Evolutionary conservation across 352 stramenopile species (phyloP).

Genomic region (Pythium volutum): DNA sequence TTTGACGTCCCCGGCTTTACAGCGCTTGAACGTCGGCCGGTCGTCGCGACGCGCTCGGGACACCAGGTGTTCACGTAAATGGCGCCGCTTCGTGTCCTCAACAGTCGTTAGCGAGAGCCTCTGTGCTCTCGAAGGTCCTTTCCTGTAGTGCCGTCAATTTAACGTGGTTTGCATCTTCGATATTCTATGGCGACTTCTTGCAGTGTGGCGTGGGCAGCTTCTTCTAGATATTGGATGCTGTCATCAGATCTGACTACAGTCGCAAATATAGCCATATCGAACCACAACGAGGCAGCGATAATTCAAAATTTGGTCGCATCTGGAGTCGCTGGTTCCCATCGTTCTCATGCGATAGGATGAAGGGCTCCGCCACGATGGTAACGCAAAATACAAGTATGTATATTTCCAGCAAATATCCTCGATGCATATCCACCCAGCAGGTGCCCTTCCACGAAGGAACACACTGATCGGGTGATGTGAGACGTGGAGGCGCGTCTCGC

Average conservation of each 20-base stretch:
- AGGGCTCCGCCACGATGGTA: too few species aligned
- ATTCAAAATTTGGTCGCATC: too few species aligned
- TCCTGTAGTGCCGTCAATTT: too few species aligned
- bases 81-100: background rate
- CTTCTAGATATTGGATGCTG: background rate
- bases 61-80: slow-evolving; percentile 3
- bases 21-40: background rate
- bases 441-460: background rate
- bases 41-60: background rate
- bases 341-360: too few species aligned
- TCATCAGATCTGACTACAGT: slow-evolving; percentile 4
- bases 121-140: too few species aligned
- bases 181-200: too few species aligned
- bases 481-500: background rate
- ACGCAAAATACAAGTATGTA: slow-evolving; percentile 13
- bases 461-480: background rate
- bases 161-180: too few species aligned
- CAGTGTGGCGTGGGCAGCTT: too few species aligned
- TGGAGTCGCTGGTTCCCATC: too few species aligned
- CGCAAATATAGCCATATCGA: slow-evolving; percentile 13
- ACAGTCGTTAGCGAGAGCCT: too few species aligned
- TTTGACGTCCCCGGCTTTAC: background rate
- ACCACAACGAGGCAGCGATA: background rate
- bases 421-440: slow-evolving; percentile 1
- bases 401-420: slow-evolving; percentile 20